Evolutionary conservation across 2,329 filamentous ascomycete genomes (phyloP).

Genomic region (Tolypocladium sp.): DNA sequence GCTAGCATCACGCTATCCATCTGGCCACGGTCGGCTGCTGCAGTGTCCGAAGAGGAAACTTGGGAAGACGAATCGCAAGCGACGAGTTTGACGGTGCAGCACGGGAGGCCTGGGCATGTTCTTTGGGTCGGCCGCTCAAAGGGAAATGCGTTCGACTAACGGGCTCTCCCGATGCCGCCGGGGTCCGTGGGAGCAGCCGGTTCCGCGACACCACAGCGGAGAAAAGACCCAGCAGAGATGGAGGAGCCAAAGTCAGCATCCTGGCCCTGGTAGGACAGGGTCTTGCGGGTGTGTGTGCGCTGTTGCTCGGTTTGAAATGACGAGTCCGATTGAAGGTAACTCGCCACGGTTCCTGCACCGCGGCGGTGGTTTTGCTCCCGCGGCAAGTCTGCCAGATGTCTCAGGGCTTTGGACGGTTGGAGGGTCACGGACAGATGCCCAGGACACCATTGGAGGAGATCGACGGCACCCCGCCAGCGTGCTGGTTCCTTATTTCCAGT

Average conservation of each 20-base stretch:
- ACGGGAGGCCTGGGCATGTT: neutral
- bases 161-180: slow-evolving; percentile 7
- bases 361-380: neutral
- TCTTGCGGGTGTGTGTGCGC: neutral
- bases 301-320: neutral
- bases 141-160: slow-evolving; percentile 1
- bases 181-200: slow-evolving; percentile 7
- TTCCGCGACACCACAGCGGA: slow-evolving; percentile 5
- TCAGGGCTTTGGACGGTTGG: neutral
- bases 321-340: neutral
- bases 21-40: neutral
- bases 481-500: neutral
- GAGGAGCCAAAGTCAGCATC: neutral
- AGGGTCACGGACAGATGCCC: neutral
- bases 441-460: neutral
- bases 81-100: neutral
- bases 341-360: neutral
- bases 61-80: neutral
- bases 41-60: neutral
- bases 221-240: neutral
- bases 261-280: neutral
- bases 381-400: neutral
- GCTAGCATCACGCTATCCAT: slow-evolving; percentile 1
- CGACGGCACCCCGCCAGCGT: neutral
- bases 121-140: neutral